Evolutionary conservation across 2,329 filamentous ascomycete species (phyloP).

Genomic region (Xylariaceae sp.): DNA sequence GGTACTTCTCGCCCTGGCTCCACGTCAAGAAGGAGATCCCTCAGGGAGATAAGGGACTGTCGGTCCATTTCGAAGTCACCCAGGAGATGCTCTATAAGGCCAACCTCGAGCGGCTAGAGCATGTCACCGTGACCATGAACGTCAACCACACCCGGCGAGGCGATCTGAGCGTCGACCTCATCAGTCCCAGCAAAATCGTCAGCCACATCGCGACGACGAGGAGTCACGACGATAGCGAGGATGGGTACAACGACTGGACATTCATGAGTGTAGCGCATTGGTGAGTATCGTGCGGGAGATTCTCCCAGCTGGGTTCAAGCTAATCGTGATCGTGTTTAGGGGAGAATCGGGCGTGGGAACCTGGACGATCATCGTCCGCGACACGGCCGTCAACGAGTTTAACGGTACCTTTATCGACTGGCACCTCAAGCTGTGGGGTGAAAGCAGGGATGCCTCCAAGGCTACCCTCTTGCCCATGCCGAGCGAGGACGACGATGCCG

Average conservation of each 20-base stretch:
- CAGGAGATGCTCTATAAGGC: slow-evolving; percentile 71
- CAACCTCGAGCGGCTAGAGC: slow-evolving; percentile 83
- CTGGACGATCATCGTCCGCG: slow-evolving; percentile 88
- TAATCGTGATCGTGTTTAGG: slow-evolving; percentile 51
- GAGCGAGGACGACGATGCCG: slow-evolving; percentile 77
- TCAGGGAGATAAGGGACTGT: slow-evolving; percentile 73
- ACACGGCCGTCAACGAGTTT: slow-evolving; percentile 70
- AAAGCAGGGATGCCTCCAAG: slow-evolving; percentile 69
- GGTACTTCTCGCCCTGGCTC: slow-evolving; percentile 91
- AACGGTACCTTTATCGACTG: slow-evolving; percentile 81
- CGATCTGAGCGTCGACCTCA: slow-evolving; percentile 85
- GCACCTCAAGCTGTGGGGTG: slow-evolving; percentile 92
- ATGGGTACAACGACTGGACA: slow-evolving; percentile 90
- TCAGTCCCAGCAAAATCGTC: slow-evolving; percentile 74
- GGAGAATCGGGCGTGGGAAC: slow-evolving; percentile 82
- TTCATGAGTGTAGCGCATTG: slow-evolving; percentile 99
- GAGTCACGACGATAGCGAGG: slow-evolving; percentile 56
- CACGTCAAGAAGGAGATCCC: slow-evolving; percentile 83
- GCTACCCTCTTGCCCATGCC: slow-evolving; percentile 76
- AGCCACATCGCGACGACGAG: slow-evolving; percentile 79
- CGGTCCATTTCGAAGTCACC: slow-evolving; percentile 77
- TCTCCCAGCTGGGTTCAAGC: too few relatives aligned
- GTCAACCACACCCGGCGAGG: slow-evolving; percentile 80
- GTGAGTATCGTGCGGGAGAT: too few relatives aligned
- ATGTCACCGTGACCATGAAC: slow-evolving; percentile 98